Evolutionary conservation across 1,139 yeast genomes (phyloP).

Genomic region (Hanseniaspora uvarum): DNA sequence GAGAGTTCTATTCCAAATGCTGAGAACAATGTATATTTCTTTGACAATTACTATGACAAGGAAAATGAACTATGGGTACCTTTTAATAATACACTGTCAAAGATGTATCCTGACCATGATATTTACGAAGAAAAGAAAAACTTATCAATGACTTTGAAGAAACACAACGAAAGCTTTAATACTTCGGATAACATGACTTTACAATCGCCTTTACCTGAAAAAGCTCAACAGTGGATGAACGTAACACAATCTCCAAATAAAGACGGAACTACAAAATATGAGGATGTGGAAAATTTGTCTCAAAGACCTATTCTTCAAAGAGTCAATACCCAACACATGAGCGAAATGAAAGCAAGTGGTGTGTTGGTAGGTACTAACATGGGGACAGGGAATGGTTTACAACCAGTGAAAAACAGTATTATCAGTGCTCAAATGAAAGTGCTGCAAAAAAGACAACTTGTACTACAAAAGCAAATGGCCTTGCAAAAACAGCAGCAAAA

Average conservation of each 20-base stretch:
- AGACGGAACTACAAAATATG: conserved; percentile 31
- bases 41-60: conserved; percentile 21
- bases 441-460: conserved; percentile 6
- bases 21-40: conserved; percentile 22
- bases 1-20: conserved; percentile 25
- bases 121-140: conserved; percentile 1
- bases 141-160: neutral
- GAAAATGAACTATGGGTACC: conserved; percentile 22
- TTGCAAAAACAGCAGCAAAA: conserved; percentile 30
- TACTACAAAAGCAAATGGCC: neutral
- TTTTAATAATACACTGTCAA: conserved; percentile 21
- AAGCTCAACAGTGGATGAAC: neutral
- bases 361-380: conserved; percentile 31
- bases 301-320: conserved; percentile 11
- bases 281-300: conserved; percentile 25
- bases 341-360: conserved; percentile 32
- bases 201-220: neutral
- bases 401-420: conserved; percentile 31
- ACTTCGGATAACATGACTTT: neutral
- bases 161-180: neutral
- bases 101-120: neutral
- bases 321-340: conserved; percentile 7
- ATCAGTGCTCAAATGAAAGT: conserved; percentile 15
- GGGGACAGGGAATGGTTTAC: conserved; percentile 27
- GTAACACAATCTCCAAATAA: conserved; percentile 22